These are phyloP conservation scores for Echites panduratus DNA, from an alignment of 257 asterid species.

Conservation along the genomic window DNA sequence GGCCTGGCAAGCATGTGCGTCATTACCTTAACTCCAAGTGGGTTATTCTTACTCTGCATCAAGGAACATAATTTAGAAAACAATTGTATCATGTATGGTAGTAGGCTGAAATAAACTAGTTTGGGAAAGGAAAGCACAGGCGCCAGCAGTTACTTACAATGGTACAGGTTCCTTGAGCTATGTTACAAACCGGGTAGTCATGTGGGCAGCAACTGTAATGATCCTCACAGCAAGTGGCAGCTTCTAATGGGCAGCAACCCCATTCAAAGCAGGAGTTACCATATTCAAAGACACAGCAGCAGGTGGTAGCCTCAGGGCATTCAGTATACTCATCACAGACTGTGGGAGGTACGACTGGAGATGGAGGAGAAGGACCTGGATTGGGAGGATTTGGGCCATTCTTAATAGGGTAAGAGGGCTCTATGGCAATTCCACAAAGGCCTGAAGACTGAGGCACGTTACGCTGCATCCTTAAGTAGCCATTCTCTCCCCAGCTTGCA, in stretches of 20 bases:
- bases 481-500: slow-evolving; percentile 61
- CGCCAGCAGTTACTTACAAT: slow-evolving; percentile 31
- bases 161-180: slow-evolving; percentile 65
- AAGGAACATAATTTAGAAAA: background rate
- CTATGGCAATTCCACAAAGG: slow-evolving; percentile 62
- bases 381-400: slow-evolving; percentile 57
- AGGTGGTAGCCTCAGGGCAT: slow-evolving; percentile 60
- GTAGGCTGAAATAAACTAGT: background rate
- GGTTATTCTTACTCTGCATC: slow-evolving; percentile 58
- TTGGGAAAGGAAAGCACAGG: background rate
- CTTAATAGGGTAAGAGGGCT: slow-evolving; percentile 75
- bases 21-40: slow-evolving; percentile 68
- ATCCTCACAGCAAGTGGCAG: slow-evolving; percentile 77
- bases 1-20: slow-evolving; percentile 55
- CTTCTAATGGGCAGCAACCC: slow-evolving; percentile 88
- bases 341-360: slow-evolving; percentile 48
- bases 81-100: background rate
- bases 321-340: slow-evolving; percentile 37
- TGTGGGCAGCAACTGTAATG: slow-evolving; percentile 80
- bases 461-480: slow-evolving; percentile 69
- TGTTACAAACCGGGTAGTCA: slow-evolving; percentile 68
- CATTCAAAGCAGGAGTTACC: slow-evolving; percentile 43
- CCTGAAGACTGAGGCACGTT: slow-evolving; percentile 39
- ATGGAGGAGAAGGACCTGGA: slow-evolving; percentile 72
- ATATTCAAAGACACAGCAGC: slow-evolving; percentile 59